Base-by-base conservation (phyloP, 2,329 filamentous ascomycete species). In the Diaporthe eres region DNA sequence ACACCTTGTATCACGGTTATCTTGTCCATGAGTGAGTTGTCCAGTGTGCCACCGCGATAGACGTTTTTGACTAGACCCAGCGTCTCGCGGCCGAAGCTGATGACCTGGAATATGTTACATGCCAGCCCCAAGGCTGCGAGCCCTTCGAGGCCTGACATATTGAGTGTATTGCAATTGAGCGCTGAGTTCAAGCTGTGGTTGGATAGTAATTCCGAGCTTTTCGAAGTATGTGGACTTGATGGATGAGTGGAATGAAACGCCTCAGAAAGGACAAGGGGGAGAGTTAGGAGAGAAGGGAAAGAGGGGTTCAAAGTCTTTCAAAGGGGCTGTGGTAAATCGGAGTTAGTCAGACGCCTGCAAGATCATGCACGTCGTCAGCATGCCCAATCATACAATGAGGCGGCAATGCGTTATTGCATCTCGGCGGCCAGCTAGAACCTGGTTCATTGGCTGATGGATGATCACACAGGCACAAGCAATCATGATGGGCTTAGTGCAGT, bases 41-140 rank as follows among this genome's bases (percentile, higher is more conserved):
- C 61, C 3, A 67, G 22, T 12, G 28, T n/a, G 2, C 61, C 61
- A 10, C 37, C 19, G 0, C 5, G 28, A 17, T 67, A 67, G 19
- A 51, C 25, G 3, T 0, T 12, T n/a, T 25, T 67, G 10, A 67
- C 61, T 13, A 51, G 17, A n/a, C 1, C 10, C 10, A 67, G 31
- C 2, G 61, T 67, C 22, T 67, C 61, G 12, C 61, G 61, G 4
- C 61, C 61, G 19, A 67, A 67, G 61, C 61, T 67, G 42, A 67
- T 34, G 17, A 28, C 25, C 61, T 67, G 61, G 12, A 67, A 34
- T 3, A 67, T 49, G 10, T 3, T 67, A 15, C 61, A 67, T n/a
- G 61, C 61, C 6, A 67, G 19, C 6, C 61, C 28, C 5, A 67
- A n/a, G 12, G 61, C 28, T 15, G 28, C 28, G 2, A 67, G 44